A percentile compares a stretch with the other conserved stretches of the same genome.
These are phyloP conservation scores for Stromatinia cepivora DNA, from an alignment of 2,329 filamentous ascomycete genomes.

Conservation along the genomic window DNA sequence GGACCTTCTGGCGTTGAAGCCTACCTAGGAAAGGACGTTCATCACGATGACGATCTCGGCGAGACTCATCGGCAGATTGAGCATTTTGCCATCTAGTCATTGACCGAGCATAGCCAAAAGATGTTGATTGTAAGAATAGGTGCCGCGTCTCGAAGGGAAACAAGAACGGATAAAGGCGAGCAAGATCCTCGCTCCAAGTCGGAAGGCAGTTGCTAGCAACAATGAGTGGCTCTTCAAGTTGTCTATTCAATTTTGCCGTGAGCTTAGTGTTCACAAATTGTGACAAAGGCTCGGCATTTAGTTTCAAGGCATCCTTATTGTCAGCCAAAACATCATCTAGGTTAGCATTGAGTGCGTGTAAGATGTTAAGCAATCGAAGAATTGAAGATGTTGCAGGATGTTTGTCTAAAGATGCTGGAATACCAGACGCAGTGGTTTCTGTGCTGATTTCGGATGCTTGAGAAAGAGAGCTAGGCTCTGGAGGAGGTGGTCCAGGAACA, in stretches of 20 bases:
- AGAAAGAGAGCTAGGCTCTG: slow-evolving; percentile 65
- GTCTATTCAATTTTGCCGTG: slow-evolving; percentile 94
- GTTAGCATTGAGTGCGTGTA: slow-evolving; percentile 91
- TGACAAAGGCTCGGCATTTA: slow-evolving; percentile 79
- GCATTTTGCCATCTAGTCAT: slow-evolving; percentile 98
- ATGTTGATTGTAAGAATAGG: slow-evolving; percentile 95
- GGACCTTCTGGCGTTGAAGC: slow-evolving; percentile 94
- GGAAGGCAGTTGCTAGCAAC: slow-evolving; percentile 96
- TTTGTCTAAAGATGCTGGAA: slow-evolving; percentile 79
- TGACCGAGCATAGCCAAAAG: slow-evolving; percentile 94
- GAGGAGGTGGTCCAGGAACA: slow-evolving; percentile 77
- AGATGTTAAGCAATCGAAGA: slow-evolving; percentile 79
- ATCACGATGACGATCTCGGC: slow-evolving; percentile 79
- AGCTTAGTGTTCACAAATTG: slow-evolving; percentile 99
- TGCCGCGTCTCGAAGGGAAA: slow-evolving; percentile 98
- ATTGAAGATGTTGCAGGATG: slow-evolving; percentile 85
- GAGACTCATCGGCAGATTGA: slow-evolving; percentile 75
- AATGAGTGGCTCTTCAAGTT: slow-evolving; percentile 93
- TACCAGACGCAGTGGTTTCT: slow-evolving; percentile 57
- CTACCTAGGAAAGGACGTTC: slow-evolving; percentile 89
- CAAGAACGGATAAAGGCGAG: slow-evolving; percentile 90
- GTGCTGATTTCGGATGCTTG: slow-evolving; percentile 51
- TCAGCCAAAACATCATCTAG: slow-evolving; percentile 86
- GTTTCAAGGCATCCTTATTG: slow-evolving; percentile 66
- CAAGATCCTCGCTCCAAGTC: slow-evolving; percentile 93